Conservation (phyloP, 148 eudicot genomes). For the Fallopia convolvulus region DNA sequence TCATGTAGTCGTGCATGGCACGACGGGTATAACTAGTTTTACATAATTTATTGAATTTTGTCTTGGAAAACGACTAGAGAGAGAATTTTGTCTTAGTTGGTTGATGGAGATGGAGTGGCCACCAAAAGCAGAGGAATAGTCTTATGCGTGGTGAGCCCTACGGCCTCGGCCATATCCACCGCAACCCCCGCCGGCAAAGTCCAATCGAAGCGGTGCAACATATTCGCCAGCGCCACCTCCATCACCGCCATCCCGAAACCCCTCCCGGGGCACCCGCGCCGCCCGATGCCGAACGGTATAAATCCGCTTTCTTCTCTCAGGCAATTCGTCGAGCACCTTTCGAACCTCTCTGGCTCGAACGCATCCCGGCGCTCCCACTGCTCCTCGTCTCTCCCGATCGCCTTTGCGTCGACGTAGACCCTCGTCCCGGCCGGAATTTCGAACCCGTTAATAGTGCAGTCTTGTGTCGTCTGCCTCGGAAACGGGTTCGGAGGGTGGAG, state of each 20-base stretch:
- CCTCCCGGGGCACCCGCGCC: neutral
- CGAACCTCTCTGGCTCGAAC: slow-evolving; percentile 10
- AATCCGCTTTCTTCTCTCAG: neutral
- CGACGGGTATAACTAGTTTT: too few species aligned
- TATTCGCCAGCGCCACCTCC: slow-evolving; percentile 5
- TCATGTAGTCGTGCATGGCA: too few species aligned
- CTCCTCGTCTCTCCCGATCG: neutral
- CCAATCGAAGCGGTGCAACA: slow-evolving; percentile 5
- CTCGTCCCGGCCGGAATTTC: slow-evolving; percentile 44
- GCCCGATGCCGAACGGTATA: neutral
- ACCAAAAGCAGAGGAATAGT: slow-evolving; percentile 5
- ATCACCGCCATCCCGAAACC: neutral
- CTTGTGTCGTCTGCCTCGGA: slow-evolving; percentile 42
- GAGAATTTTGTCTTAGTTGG: too few species aligned
- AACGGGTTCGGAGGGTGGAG: slow-evolving; percentile 51
- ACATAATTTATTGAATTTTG: too few species aligned
- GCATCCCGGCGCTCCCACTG: slow-evolving; percentile 1
- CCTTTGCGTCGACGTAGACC: slow-evolving; percentile 20
- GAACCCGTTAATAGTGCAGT: slow-evolving; percentile 27
- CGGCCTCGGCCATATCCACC: neutral
- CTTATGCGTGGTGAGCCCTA: slow-evolving; percentile 8
- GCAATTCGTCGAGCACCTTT: neutral
- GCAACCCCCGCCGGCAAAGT: neutral
- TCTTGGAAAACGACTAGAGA: too few species aligned
- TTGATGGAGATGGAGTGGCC: neutral